These are phyloP conservation scores for Obelidium mucronatum DNA, from an alignment of 192 early-diverging fungal genomes.

Conservation along the genomic window DNA sequence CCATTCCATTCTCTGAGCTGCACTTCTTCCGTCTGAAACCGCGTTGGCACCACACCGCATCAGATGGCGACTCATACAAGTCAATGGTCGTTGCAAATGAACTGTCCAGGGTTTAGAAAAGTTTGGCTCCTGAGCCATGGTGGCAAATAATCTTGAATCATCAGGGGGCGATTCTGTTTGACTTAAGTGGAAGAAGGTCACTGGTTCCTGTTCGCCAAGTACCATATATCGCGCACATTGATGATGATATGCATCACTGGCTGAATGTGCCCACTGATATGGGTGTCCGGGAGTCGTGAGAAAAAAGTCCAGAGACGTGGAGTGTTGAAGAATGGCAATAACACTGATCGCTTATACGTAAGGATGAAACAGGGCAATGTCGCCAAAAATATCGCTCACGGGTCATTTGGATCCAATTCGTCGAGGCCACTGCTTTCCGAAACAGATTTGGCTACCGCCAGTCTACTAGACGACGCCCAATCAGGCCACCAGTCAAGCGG, in stretches of 20 bases:
- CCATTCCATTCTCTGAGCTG: not conserved
- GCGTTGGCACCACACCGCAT: conserved; percentile 14
- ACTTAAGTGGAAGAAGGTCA: not conserved
- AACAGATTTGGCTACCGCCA: not conserved
- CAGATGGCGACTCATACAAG: not conserved
- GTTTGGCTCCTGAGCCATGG: too few species aligned
- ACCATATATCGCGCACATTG: conserved; percentile 28
- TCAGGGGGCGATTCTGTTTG: not conserved
- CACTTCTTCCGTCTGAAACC: not conserved
- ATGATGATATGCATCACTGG: conserved; percentile 4
- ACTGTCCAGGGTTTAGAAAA: not conserved
- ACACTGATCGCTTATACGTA: too few species aligned
- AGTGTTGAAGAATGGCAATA: not conserved
- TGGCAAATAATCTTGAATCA: not conserved
- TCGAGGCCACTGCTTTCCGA: not conserved
- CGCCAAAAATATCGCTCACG: not conserved
- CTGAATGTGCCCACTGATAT: conserved; percentile 22
- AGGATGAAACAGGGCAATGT: not conserved
- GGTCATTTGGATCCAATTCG: conserved; percentile 16
- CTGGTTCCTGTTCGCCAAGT: not conserved
- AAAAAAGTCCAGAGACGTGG: conserved; percentile 4
- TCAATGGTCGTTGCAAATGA: conserved; percentile 17
- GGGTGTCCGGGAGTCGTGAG: conserved; percentile 9
- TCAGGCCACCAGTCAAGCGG: conserved; percentile 4
- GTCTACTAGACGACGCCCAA: not conserved